phyloP scores from a whole-genome alignment of 768 basidiomycete genomes.

The Termitomyces sp. region DNA sequence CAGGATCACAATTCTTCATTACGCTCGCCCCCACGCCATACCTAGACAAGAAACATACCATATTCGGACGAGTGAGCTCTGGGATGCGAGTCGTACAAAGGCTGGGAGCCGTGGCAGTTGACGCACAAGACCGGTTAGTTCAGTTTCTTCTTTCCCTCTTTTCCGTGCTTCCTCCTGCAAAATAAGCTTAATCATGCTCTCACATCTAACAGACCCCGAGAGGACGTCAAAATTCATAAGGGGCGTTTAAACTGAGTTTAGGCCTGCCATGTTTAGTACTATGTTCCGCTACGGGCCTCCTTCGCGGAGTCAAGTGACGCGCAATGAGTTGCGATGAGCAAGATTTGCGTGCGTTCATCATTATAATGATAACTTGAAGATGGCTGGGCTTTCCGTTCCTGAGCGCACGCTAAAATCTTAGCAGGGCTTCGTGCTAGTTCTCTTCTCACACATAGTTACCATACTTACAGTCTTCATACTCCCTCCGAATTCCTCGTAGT shows the following conservation, averaged over 20 bases:
- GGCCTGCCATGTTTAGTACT: background rate
- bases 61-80: conserved; percentile 83
- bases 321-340: background rate
- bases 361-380: background rate
- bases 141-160: background rate
- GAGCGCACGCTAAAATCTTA: background rate
- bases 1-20: conserved; percentile 95
- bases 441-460: background rate
- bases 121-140: conserved; percentile 79
- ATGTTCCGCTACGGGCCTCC: background rate
- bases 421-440: background rate
- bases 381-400: background rate
- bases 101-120: conserved; percentile 85
- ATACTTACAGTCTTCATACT: background rate
- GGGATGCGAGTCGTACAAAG: conserved; percentile 94
- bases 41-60: conserved; percentile 81
- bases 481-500: background rate
- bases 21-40: conserved; percentile 79
- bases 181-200: background rate
- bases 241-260: conserved; percentile 34
- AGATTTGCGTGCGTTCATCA: background rate
- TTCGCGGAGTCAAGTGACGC: conserved; percentile 1
- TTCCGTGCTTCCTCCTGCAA: background rate
- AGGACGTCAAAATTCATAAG: conserved; percentile 90
- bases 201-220: conserved; percentile 39